Percentiles rank a stretch among this genome's conserved stretches.
These are phyloP conservation scores for Ilex asprella DNA, from an alignment of 257 asterid genomes.

Conservation along the genomic window DNA sequence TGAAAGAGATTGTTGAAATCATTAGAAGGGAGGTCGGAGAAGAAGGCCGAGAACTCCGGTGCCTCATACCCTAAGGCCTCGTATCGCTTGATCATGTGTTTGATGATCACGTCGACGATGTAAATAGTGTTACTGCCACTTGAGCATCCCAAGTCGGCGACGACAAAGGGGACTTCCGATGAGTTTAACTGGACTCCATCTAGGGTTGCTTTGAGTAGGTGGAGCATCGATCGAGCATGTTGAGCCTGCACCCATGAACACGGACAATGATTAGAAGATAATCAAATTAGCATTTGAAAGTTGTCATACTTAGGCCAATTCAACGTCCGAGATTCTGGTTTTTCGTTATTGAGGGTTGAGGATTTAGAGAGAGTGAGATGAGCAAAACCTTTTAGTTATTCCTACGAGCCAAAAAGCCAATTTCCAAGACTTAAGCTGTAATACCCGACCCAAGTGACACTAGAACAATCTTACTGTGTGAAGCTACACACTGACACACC, in stretches of 20 bases:
- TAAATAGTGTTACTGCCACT: conserved; percentile 80
- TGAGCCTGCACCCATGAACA: conserved; percentile 34
- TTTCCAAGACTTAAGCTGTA: no score
- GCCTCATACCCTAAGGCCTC: conserved; percentile 35
- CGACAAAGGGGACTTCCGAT: conserved; percentile 47
- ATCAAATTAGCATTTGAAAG: background rate
- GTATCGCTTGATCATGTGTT: conserved; percentile 64
- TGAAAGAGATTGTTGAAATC: conserved; percentile 90
- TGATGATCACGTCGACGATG: conserved; percentile 65
- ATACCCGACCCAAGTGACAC: no score
- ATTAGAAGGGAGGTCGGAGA: conserved; percentile 85
- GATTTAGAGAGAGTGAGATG: no score
- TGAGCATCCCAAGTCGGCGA: conserved; percentile 93
- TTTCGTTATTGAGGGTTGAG: no score
- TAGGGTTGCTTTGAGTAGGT: conserved; percentile 54
- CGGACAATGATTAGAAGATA: background rate
- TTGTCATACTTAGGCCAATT: no score
- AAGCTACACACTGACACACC: no score
- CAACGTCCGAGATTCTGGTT: no score
- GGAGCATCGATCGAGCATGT: conserved; percentile 87
- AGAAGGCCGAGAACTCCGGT: conserved; percentile 83
- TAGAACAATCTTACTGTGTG: no score
- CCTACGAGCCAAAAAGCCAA: no score
- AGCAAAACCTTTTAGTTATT: no score
- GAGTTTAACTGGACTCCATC: conserved; percentile 48